Conservation (phyloP, 2,329 filamentous ascomycete species). For the Aspergillus pseudoterreus region DNA sequence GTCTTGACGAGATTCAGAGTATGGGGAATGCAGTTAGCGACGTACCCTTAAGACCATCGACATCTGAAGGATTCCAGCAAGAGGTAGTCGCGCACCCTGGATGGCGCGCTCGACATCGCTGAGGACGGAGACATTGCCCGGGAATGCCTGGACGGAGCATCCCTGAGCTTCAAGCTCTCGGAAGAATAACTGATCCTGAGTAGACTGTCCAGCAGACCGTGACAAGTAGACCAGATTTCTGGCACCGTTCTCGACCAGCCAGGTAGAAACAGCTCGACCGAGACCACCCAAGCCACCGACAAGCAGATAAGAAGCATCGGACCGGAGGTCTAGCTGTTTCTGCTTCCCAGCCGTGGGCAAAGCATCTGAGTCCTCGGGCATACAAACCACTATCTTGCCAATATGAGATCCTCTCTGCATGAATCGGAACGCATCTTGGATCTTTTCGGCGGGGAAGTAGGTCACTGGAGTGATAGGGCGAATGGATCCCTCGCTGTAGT, state of each 20-base stretch:
- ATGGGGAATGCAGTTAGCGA: not conserved
- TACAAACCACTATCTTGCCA: conserved; percentile 41
- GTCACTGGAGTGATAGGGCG: no score
- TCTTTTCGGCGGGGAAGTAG: not conserved
- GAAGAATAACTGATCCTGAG: conserved; percentile 12
- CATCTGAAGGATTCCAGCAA: conserved; percentile 21
- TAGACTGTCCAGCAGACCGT: conserved; percentile 13
- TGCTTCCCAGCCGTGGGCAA: not conserved
- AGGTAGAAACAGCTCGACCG: conserved; percentile 30
- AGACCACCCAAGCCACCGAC: conserved; percentile 41
- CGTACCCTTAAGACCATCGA: conserved; percentile 11
- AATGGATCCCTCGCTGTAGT: no score
- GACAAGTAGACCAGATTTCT: conserved; percentile 35
- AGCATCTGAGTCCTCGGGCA: conserved; percentile 4
- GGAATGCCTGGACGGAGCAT: conserved; percentile 15
- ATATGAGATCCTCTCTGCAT: conserved; percentile 45
- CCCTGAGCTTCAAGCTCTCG: conserved; percentile 21
- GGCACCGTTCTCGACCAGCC: conserved; percentile 35
- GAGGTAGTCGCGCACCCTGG: conserved; percentile 3
- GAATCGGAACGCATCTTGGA: conserved; percentile 38
- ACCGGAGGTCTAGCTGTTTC: conserved; percentile 2
- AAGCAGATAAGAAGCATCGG: conserved; percentile 27
- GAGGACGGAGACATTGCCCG: conserved; percentile 17
- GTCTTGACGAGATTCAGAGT: conserved; percentile 8
- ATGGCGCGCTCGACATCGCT: conserved; percentile 16